Conservation (phyloP, 768 basidiomycete genomes). For the Clathrus columnatus region DNA sequence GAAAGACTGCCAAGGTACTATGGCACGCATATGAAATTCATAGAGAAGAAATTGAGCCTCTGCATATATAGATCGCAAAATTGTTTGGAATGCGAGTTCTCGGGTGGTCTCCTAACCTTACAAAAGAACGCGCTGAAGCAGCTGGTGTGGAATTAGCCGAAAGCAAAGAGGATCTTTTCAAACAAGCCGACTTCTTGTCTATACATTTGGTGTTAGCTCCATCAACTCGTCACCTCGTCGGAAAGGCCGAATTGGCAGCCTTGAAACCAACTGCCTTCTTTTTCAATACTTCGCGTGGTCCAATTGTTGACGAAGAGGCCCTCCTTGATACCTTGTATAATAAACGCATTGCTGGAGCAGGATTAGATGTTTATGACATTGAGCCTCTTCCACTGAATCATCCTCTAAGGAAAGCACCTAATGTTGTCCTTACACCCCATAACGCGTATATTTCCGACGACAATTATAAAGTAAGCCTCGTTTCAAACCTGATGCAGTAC, state of each 20-base stretch:
- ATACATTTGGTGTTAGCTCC: slow-evolving; percentile 52
- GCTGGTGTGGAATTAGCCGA: slow-evolving; percentile 42
- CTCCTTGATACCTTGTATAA: slow-evolving; percentile 39
- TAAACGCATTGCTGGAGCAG: slow-evolving; percentile 46
- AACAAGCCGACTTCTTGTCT: slow-evolving; percentile 48
- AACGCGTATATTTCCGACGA: slow-evolving; percentile 47
- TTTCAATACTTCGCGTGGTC: slow-evolving; percentile 61
- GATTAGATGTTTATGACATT: slow-evolving; percentile 56
- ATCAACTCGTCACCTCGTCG: slow-evolving; percentile 40
- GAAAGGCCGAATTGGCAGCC: slow-evolving; percentile 35
- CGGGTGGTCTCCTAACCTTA: slow-evolving; percentile 61
- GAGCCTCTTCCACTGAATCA: slow-evolving; percentile 58
- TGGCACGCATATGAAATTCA: slow-evolving; percentile 3
- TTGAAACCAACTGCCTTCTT: slow-evolving; percentile 53
- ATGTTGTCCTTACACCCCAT: slow-evolving; percentile 55
- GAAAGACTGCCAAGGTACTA: slow-evolving; percentile 40
- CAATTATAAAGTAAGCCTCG: slow-evolving; percentile 35
- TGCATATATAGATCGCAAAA: slow-evolving; percentile 38
- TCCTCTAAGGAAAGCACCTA: slow-evolving; percentile 39
- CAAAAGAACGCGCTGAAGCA: slow-evolving; percentile 41
- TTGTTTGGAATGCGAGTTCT: slow-evolving; percentile 51
- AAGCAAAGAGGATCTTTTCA: slow-evolving; percentile 46
- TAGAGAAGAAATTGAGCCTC: background rate
- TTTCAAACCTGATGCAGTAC: background rate
- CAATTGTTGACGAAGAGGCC: slow-evolving; percentile 51